Evolutionary conservation across 1,284 basidiomycete species (phyloP).

Genomic region (Marasmius sp.): DNA sequence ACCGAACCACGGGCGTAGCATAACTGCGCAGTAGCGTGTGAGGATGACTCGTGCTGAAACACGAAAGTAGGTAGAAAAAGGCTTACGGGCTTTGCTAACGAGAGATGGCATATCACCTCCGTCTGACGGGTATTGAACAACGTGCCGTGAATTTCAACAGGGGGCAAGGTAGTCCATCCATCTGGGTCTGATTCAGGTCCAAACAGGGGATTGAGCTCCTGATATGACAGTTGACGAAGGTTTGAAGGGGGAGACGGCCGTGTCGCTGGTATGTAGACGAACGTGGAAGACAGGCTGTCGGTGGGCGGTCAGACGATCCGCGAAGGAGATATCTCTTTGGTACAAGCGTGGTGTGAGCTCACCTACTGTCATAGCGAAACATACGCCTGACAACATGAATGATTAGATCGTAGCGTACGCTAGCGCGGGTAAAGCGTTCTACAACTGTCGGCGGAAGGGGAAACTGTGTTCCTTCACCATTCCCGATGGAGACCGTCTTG

Average conservation of each 20-base stretch:
- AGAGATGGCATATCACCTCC: slow-evolving; percentile 33
- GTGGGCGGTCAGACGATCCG: background rate
- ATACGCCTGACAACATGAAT: slow-evolving; percentile 32
- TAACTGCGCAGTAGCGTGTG: slow-evolving; percentile 22
- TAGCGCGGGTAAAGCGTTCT: slow-evolving; percentile 28
- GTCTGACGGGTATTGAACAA: slow-evolving; percentile 30
- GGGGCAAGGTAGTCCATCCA: slow-evolving; percentile 34
- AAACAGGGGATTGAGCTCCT: slow-evolving; percentile 25
- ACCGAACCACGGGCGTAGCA: slow-evolving; percentile 41
- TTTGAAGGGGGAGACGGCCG: slow-evolving; percentile 31
- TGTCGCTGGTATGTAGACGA: slow-evolving; percentile 35
- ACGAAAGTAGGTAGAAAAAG: background rate
- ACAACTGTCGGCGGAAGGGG: slow-evolving; percentile 33
- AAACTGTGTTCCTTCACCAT: background rate
- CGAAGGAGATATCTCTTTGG: slow-evolving; percentile 8
- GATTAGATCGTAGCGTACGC: slow-evolving; percentile 34
- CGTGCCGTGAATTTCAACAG: slow-evolving; percentile 28
- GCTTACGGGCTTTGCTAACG: slow-evolving; percentile 35
- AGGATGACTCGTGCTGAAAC: background rate
- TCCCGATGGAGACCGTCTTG: slow-evolving; percentile 18
- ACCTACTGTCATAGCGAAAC: slow-evolving; percentile 36
- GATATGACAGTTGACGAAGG: slow-evolving; percentile 35
- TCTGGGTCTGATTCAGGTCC: slow-evolving; percentile 34
- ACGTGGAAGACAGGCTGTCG: slow-evolving; percentile 28
- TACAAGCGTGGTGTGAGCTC: slow-evolving; percentile 7